Percentiles rank a stretch among this genome's conserved stretches.
Conservation (phyloP, 2,329 filamentous ascomycete species). For the Bisporella sp. region DNA sequence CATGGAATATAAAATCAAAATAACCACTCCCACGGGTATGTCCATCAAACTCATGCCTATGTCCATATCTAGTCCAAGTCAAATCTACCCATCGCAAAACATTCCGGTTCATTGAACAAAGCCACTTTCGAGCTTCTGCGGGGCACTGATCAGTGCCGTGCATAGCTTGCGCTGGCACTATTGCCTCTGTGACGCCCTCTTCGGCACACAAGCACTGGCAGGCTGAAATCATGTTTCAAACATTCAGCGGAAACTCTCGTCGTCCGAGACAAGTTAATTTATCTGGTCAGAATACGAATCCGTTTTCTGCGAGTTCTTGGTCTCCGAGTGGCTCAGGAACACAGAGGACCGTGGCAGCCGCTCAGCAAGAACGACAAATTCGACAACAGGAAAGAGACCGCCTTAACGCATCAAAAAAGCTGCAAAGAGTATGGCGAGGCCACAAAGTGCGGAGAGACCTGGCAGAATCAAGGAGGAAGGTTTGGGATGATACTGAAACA, state of each 20-base stretch:
- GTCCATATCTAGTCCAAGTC: too few species aligned
- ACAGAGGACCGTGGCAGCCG: constrained; percentile 73
- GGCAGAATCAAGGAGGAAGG: constrained; percentile 47
- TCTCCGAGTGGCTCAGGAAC: constrained; percentile 52
- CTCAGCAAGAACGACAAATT: constrained; percentile 76
- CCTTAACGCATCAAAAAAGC: constrained; percentile 61
- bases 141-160: too few species aligned
- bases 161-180: too few species aligned
- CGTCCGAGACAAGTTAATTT: constrained; percentile 90
- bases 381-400: constrained; percentile 76
- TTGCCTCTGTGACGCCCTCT: too few species aligned
- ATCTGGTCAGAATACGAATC: constrained; percentile 75
- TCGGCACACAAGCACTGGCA: too few species aligned
- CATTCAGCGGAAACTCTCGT: constrained; percentile 82
- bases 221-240: constrained; percentile 66
- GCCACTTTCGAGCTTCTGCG: too few species aligned
- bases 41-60: too few species aligned
- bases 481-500: constrained; percentile 56
- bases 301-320: constrained; percentile 62
- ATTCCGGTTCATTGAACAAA: too few species aligned
- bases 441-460: constrained; percentile 55
- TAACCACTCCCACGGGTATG: too few species aligned
- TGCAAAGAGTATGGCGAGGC: constrained; percentile 82
- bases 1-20: too few species aligned
- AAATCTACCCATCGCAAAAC: too few species aligned